Evolutionary conservation across 2,329 filamentous ascomycete genomes (phyloP).

Genomic region (Fusarium longipes): DNA sequence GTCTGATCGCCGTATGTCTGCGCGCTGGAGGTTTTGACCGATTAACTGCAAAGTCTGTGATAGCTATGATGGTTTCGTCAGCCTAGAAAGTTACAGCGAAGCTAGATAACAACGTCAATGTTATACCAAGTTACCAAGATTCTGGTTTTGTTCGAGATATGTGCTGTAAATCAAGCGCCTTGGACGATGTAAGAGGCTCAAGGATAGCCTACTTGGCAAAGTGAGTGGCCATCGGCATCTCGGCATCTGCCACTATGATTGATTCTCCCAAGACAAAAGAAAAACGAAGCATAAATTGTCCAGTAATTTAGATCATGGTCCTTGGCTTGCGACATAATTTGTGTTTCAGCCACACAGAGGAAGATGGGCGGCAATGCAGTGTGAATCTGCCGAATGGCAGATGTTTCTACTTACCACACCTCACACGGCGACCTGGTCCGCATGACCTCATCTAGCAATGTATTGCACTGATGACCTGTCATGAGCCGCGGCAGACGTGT

Average conservation of each 20-base stretch:
- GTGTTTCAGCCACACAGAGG: constrained; percentile 37
- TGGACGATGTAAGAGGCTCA: constrained; percentile 38
- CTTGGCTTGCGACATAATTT: constrained; percentile 38
- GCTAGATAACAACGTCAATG: not conserved
- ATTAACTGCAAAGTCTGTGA: constrained; percentile 10
- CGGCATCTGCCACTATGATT: constrained; percentile 15
- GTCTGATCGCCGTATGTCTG: not conserved
- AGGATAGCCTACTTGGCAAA: constrained; percentile 28
- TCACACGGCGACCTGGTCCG: constrained; percentile 30
- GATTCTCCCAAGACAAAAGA: not conserved
- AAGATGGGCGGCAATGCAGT: not conserved
- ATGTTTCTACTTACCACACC: constrained; percentile 26
- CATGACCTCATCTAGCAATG: constrained; percentile 43
- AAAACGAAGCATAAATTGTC: constrained; percentile 15
- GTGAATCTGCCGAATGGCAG: constrained; percentile 27
- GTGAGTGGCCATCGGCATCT: constrained; percentile 11
- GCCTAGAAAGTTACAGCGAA: constrained; percentile 6
- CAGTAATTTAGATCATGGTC: constrained; percentile 7
- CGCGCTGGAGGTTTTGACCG: not conserved
- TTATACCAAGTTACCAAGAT: not conserved
- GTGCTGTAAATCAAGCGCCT: constrained; percentile 15
- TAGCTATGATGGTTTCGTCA: constrained; percentile 10
- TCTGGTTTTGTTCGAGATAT: not conserved
- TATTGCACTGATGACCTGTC: constrained; percentile 20
- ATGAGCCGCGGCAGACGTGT: constrained; percentile 35